These are phyloP conservation scores for Acaromyces ingoldii DNA, from an alignment of 1,284 basidiomycete species.

Conservation along the genomic window DNA sequence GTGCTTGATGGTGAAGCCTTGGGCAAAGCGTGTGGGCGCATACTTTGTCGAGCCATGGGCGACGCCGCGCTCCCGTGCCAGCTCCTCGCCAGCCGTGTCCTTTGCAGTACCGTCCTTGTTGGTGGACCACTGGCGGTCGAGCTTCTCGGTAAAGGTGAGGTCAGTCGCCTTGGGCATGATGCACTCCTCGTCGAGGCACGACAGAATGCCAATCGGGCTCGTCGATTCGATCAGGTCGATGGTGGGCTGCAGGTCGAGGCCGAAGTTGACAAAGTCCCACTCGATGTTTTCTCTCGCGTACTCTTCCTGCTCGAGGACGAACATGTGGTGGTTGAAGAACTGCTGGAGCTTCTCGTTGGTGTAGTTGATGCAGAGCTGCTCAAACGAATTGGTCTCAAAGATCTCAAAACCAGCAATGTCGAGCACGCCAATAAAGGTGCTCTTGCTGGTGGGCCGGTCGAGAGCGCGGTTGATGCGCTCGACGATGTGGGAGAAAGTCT, in stretches of 20 bases:
- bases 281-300: slow-evolving; percentile 94
- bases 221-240: slow-evolving; percentile 90
- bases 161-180: slow-evolving; percentile 99
- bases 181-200: slow-evolving; percentile 93
- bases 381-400: slow-evolving; percentile 64
- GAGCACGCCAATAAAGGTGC: slow-evolving; percentile 94
- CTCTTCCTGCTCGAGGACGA: slow-evolving; percentile 98
- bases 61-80: slow-evolving; percentile 62
- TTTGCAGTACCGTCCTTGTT: slow-evolving; percentile 37
- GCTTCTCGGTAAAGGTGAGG: slow-evolving; percentile 87
- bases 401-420: slow-evolving; percentile 99
- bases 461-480: slow-evolving; percentile 91
- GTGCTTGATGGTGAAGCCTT: slow-evolving; percentile 92
- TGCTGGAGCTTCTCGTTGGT: slow-evolving; percentile 64
- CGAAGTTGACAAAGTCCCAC: slow-evolving; percentile 99
- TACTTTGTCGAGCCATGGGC: slow-evolving; percentile 62
- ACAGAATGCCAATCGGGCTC: slow-evolving; percentile 77
- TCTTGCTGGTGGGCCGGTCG: slow-evolving; percentile 80
- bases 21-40: slow-evolving; percentile 75
- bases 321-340: slow-evolving; percentile 91
- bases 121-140: slow-evolving; percentile 53
- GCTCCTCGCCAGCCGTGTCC: slow-evolving; percentile 25
- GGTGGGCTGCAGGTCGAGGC: slow-evolving; percentile 92
- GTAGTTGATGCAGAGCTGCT: slow-evolving; percentile 97
- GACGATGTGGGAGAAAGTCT: slow-evolving; percentile 87